Percentiles rank a stretch among this genome's conserved stretches.
Evolutionary conservation across 176 grass and related monocot genomes (phyloP).

Genomic region (Lolium multiflorum): DNA sequence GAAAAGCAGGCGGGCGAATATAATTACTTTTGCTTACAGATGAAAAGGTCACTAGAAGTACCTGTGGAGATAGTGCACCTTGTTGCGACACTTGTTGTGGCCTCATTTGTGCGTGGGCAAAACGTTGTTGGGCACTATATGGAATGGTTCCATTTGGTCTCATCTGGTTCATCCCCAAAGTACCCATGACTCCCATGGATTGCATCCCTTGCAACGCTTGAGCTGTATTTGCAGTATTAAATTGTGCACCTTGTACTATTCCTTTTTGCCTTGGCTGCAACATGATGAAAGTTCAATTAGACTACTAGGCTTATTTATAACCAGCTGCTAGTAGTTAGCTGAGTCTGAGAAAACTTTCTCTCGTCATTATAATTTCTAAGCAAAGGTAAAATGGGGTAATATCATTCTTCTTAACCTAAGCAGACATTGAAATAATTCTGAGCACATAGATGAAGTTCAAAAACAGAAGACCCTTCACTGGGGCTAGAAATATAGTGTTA

Average conservation of each 20-base stretch:
- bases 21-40: conserved; percentile 38
- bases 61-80: conserved; percentile 82
- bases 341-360: conserved; percentile 1
- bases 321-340: background rate
- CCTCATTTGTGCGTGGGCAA: conserved; percentile 78
- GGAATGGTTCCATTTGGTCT: conserved; percentile 82
- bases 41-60: conserved; percentile 33
- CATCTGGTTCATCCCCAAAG: conserved; percentile 79
- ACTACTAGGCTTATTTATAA: conserved; percentile 24
- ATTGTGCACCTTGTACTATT: conserved; percentile 79
- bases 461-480: background rate
- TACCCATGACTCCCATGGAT: conserved; percentile 84
- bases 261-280: conserved; percentile 88
- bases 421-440: background rate
- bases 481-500: background rate
- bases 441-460: background rate
- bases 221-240: conserved; percentile 59
- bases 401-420: conserved; percentile 1
- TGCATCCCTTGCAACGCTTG: conserved; percentile 94
- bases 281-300: conserved; percentile 37
- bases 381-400: background rate
- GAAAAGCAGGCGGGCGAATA: background rate
- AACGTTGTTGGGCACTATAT: conserved; percentile 78
- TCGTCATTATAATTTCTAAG: background rate
- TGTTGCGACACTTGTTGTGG: conserved; percentile 75